Base-by-base conservation (phyloP, 768 basidiomycete species). In the Filobasidium floriforme region DNA sequence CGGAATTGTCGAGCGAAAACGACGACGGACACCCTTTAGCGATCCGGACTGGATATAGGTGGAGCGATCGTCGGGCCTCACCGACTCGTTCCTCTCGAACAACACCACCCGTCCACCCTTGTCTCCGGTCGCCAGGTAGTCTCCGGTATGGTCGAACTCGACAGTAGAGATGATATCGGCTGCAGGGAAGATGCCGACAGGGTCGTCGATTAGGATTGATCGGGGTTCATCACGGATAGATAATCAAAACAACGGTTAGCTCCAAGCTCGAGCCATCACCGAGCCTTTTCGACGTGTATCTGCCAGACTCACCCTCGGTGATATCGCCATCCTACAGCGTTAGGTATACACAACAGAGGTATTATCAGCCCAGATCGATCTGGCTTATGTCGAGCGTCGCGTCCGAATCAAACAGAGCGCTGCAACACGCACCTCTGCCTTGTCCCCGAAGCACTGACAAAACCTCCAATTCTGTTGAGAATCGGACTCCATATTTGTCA, bases 161-260 rank as follows among this genome's bases (percentile, higher is more conserved):
- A 98, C 96, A 68, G 94, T 96, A 60, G 96, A 98, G 80, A 99
- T 99, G 83, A 99, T 98, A 84, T 99, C 96, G 83, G 96, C 92
- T 97, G 60, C 24, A 24, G 46, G 60, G 70, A 37, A 37, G 32
- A 37, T 37, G 32, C 32, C 32, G 32, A 9, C 32, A 37, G 32
- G 32, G 32, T 37, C 32, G 32, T 37, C 32, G 32, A 37, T 22
- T 24, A 29, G 51, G 51, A 44, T 28, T 19, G 29, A 55, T 37
- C 29, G 54, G 46, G 51, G 22, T 28, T 24, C 19, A 29, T 26
- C 22, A 26, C 18, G 19, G 26, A 18, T 43, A 12, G 51, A 40
- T 44, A 61, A 41, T 41, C 24, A 18, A 15, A 29, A 57, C 49
- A 26, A 29, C 37, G 37, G 46, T 37, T 22, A 49, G 46, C 46